Conservation (phyloP, 148 eudicot genomes). For the Heliosperma pusillum region DNA sequence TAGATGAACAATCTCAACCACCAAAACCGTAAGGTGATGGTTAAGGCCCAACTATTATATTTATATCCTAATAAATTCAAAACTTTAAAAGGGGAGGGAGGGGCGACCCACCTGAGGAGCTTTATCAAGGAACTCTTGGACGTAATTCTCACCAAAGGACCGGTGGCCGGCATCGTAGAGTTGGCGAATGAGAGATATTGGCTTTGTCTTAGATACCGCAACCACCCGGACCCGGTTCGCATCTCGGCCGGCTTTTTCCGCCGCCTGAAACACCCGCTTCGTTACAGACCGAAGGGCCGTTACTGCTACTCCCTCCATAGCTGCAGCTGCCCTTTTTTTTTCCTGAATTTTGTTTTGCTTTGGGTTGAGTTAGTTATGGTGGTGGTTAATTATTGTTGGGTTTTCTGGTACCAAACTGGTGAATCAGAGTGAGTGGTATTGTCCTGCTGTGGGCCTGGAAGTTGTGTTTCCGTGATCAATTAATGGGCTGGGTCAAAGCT, state of each 20-base stretch:
- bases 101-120: constrained; percentile 65
- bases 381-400: neutral
- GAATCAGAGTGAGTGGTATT: too few species aligned
- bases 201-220: constrained; percentile 86
- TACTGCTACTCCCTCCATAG: constrained; percentile 59
- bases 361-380: neutral
- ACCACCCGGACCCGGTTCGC: constrained; percentile 53
- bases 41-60: too few species aligned
- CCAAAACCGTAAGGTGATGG: too few species aligned
- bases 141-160: constrained; percentile 86
- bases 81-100: neutral
- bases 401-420: neutral
- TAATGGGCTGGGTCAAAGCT: too few species aligned
- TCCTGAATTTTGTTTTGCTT: neutral
- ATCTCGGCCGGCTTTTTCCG: constrained; percentile 62
- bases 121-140: constrained; percentile 82
- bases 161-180: constrained; percentile 89
- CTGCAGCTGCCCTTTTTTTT: constrained; percentile 55
- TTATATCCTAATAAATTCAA: too few species aligned
- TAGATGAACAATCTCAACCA: too few species aligned
- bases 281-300: constrained; percentile 66
- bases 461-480: too few species aligned
- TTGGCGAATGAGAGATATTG: constrained; percentile 61
- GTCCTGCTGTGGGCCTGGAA: too few species aligned
- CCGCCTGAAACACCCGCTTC: constrained; percentile 61